phyloP scores from a whole-genome alignment of 805 yeast genomes.

The Clavispora santaluciae region DNA sequence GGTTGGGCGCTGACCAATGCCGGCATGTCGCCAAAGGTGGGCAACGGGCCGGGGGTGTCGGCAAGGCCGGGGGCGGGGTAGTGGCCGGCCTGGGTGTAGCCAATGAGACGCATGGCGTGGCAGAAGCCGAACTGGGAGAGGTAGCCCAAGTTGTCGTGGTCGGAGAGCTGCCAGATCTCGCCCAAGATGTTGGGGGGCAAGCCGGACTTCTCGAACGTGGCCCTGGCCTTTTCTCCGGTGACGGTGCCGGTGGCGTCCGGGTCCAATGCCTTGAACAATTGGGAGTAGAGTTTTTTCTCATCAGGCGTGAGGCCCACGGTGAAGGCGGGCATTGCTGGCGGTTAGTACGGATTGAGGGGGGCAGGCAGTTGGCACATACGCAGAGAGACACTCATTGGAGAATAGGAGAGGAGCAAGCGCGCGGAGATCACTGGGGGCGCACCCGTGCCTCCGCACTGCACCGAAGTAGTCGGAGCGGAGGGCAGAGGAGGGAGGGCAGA shows the following conservation, averaged over 20 bases:
- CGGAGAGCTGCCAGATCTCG: conserved; percentile 94
- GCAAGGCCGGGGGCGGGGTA: conserved; percentile 49
- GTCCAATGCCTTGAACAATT: conserved; percentile 74
- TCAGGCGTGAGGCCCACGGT: conserved; percentile 58
- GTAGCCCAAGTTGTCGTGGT: conserved; percentile 80
- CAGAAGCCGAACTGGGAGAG: conserved; percentile 76
- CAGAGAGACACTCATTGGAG: conserved; percentile 23
- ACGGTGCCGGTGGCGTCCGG: conserved; percentile 73
- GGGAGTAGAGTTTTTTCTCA: conserved; percentile 71
- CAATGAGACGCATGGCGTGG: conserved; percentile 83
- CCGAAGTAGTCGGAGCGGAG: no score
- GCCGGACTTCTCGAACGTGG: conserved; percentile 81
- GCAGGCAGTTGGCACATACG: conserved; percentile 15
- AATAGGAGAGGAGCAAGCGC: neutral
- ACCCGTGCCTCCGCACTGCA: neutral
- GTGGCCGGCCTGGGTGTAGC: conserved; percentile 75
- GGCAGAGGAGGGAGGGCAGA: no score
- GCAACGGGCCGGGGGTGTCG: conserved; percentile 58
- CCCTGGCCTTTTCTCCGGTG: conserved; percentile 82
- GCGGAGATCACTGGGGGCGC: neutral
- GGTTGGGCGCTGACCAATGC: conserved; percentile 28
- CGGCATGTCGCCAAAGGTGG: conserved; percentile 45
- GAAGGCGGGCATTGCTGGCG: conserved; percentile 28
- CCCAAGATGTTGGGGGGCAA: conserved; percentile 74
- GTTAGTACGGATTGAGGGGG: neutral